A percentile compares a stretch with the other conserved stretches of the same genome.
phyloP scores from a whole-genome alignment of 2,329 filamentous ascomycete species.

The Colletotrichum tropicale region DNA sequence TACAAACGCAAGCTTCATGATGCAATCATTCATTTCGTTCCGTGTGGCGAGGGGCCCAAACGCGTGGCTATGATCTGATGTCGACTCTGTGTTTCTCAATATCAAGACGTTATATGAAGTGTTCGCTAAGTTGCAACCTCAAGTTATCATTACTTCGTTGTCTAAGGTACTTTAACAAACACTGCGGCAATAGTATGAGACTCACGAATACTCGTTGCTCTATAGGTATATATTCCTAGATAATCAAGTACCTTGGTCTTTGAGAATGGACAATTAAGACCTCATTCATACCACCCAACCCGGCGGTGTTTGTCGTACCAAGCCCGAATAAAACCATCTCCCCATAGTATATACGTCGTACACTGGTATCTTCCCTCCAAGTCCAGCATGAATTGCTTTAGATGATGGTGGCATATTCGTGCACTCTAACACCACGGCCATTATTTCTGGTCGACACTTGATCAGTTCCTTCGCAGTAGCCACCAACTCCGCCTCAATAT shows the following conservation, averaged over 20 bases:
- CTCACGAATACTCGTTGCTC: not conserved
- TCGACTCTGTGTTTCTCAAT: not conserved
- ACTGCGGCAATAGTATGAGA: not conserved
- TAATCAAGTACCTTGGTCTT: fast-evolving
- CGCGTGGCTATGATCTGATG: fast-evolving
- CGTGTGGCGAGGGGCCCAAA: fast-evolving
- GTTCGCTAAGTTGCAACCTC: not conserved
- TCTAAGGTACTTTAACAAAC: fast-evolving
- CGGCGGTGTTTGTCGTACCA: conserved; percentile 23
- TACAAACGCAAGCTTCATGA: not conserved
- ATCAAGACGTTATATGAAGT: fast-evolving
- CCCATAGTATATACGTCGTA: conserved; percentile 41
- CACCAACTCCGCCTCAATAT: conserved; percentile 26
- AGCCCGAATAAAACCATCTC: conserved; percentile 37
- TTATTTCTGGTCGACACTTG: not conserved
- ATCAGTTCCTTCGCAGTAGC: conserved; percentile 14
- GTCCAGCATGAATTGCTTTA: conserved; percentile 31
- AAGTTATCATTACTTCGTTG: not conserved
- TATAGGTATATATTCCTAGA: not conserved
- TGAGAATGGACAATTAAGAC: fast-evolving
- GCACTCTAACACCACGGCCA: conserved; percentile 35
- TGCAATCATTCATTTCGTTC: fast-evolving
- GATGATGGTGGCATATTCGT: conserved; percentile 39
- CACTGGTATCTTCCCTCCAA: conserved; percentile 28
- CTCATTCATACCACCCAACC: not conserved